Conservation (phyloP, 345 rosid species). For the Geranium rotundifolium region DNA sequence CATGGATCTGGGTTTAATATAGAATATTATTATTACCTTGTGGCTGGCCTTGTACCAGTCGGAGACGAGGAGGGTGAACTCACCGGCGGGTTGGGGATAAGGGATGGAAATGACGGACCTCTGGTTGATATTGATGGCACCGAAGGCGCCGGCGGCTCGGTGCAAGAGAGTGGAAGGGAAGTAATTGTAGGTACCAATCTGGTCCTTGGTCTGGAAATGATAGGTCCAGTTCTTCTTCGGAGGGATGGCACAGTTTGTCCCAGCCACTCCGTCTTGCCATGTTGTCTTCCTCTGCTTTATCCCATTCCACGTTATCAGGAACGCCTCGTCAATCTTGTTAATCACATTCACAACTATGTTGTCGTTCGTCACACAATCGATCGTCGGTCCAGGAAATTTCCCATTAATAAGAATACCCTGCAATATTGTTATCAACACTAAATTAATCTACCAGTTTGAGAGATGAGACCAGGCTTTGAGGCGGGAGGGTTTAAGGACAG, state of each 20-base stretch:
- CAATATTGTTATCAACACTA: background rate
- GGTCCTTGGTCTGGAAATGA: slow-evolving; percentile 71
- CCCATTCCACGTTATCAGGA: slow-evolving; percentile 83
- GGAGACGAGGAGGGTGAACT: slow-evolving; percentile 23
- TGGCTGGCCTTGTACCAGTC: slow-evolving; percentile 40
- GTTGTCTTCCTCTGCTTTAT: slow-evolving; percentile 51
- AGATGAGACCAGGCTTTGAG: no score
- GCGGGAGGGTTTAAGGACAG: no score
- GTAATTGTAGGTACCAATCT: slow-evolving; percentile 60
- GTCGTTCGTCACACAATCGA: slow-evolving; percentile 68
- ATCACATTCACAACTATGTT: slow-evolving; percentile 60
- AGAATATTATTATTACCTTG: slow-evolving; percentile 24
- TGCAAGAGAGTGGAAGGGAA: slow-evolving; percentile 61
- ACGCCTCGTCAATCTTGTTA: slow-evolving; percentile 60
- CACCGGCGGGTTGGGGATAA: slow-evolving; percentile 29
- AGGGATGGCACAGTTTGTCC: slow-evolving; percentile 81
- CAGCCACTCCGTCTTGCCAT: slow-evolving; percentile 89
- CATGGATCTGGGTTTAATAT: no score
- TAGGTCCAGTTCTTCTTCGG: slow-evolving; percentile 74
- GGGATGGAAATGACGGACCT: slow-evolving; percentile 33
- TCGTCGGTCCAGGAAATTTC: slow-evolving; percentile 78
- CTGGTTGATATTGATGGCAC: slow-evolving; percentile 22
- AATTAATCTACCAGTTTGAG: background rate
- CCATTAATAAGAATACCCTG: slow-evolving; percentile 80
- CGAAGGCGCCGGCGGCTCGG: slow-evolving; percentile 62